These are phyloP conservation scores for Fusarium brevicatenulatum DNA, from an alignment of 2,329 filamentous ascomycete species.

Conservation along the genomic window DNA sequence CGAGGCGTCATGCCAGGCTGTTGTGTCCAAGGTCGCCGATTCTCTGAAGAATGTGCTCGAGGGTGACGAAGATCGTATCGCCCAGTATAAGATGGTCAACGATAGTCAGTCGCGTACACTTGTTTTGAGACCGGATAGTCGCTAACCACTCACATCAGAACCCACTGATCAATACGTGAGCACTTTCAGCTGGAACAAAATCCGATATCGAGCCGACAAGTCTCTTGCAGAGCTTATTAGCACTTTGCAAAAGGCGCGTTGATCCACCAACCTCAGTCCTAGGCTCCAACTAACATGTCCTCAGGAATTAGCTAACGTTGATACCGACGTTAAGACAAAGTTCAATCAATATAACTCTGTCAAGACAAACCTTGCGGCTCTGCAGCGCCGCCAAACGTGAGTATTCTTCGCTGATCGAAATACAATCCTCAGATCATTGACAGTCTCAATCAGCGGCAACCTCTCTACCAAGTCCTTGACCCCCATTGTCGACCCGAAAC, in stretches of 20 bases:
- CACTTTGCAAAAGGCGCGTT: conserved; percentile 81
- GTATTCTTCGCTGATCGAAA: conserved; percentile 37
- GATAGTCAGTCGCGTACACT: conserved; percentile 72
- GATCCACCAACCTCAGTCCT: not conserved
- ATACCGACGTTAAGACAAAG: conserved; percentile 95
- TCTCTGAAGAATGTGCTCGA: conserved; percentile 85
- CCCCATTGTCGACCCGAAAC: conserved; percentile 82
- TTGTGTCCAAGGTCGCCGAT: conserved; percentile 89
- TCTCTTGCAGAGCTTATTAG: conserved; percentile 87
- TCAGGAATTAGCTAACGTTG: conserved; percentile 88
- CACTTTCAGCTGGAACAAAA: conserved; percentile 95
- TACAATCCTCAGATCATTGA: conserved; percentile 2
- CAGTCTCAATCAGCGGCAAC: conserved; percentile 73
- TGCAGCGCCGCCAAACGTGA: conserved; percentile 90
- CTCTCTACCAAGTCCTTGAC: conserved; percentile 92
- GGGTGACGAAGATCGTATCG: conserved; percentile 82
- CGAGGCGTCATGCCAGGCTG: conserved; percentile 78
- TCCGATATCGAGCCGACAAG: conserved; percentile 95
- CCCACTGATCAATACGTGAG: conserved; percentile 94
- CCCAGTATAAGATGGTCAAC: conserved; percentile 91
- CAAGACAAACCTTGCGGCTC: conserved; percentile 82
- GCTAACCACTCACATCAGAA: conserved; percentile 65
- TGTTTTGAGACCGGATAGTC: not conserved
- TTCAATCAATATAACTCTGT: conserved; percentile 93
- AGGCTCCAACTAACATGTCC: conserved; percentile 13